Base-by-base conservation (phyloP, 148 eudicot genomes). In the Rhododendron henanense region DNA sequence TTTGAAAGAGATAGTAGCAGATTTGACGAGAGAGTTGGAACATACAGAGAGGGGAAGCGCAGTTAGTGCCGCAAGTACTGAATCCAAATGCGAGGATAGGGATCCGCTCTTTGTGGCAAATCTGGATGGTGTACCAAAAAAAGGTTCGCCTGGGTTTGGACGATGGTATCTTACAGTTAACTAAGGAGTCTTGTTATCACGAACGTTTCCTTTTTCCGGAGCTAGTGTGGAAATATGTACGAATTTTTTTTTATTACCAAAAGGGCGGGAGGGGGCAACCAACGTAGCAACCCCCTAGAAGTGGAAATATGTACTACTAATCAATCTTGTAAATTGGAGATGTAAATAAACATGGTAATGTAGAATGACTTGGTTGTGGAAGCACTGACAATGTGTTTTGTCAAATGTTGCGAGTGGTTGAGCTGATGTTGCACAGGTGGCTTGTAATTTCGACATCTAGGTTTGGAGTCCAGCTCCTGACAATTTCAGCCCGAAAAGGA, bases 21-120 rank as follows among this genome's bases (percentile, higher is more conserved):
- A 95, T 79, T 85, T 97, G 75, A 93, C 94, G n/a, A 91, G 90
- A 90, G 98, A 94, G 79, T 90, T 94, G 86, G 96, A 95, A 90
- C 90, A 89, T 48, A 91, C 87, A 1, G 93, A 92, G 71, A 90
- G 87, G 83, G 94, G 71, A 82, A 85, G 84, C 51, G 75, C 90
- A 19, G 83, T 83, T 41, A 59, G 87, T 86, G 71, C 71, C 55
- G 84, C 79, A 41, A 69, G 84, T 44, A 81, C 83, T 61, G 88
- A 89, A 45, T 83, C 45, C 41, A 69, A 50, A 71, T 85, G 53
- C 0, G 94, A 93, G 53, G 94, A 94, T 23, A 91, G 98, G 90
- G 98, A 97, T 89, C 98, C 98, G 47, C 91, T 97, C 41, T 97
- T 97, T 86, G 98, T 97, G 23, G 96, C 98, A 50, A 97, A 93